A percentile compares a stretch with the other conserved stretches of the same genome.
phyloP scores from a whole-genome alignment of 208 protist genomes.

The Leishmania martiniquensis region DNA sequence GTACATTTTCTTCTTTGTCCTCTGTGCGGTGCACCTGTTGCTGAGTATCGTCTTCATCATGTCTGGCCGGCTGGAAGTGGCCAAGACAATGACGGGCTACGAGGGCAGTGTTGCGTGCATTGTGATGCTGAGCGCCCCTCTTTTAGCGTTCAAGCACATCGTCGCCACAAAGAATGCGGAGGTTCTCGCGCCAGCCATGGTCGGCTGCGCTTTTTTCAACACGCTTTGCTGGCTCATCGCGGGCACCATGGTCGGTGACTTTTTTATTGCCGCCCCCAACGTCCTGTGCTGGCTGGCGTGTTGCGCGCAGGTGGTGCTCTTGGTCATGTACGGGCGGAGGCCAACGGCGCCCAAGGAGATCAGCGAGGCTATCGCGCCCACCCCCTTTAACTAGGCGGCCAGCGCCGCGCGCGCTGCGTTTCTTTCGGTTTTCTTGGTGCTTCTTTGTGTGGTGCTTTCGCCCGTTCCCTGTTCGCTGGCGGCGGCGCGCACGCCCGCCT shows the following conservation, averaged over 20 bases:
- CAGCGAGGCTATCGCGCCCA: conserved; percentile 41
- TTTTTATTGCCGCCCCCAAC: conserved; percentile 54
- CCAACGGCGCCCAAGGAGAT: conserved; percentile 27
- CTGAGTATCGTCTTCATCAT: conserved; percentile 41
- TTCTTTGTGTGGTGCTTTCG: background rate
- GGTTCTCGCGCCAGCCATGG: conserved; percentile 51
- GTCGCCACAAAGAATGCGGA: conserved; percentile 62
- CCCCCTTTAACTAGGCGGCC: conserved; percentile 42
- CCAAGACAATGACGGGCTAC: conserved; percentile 44
- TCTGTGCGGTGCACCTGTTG: conserved; percentile 34
- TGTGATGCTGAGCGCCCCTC: conserved; percentile 61
- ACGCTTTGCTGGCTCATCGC: conserved; percentile 58
- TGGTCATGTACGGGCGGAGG: conserved; percentile 52
- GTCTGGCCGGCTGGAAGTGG: conserved; percentile 20
- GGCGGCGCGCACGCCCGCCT: background rate
- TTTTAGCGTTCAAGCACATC: conserved; percentile 55
- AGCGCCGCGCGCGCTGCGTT: background rate
- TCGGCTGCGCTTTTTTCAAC: conserved; percentile 63
- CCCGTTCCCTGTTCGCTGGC: background rate
- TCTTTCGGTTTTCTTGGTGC: background rate
- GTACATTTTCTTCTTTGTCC: conserved; percentile 38
- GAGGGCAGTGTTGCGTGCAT: conserved; percentile 44
- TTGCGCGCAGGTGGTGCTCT: conserved; percentile 39
- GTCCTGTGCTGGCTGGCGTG: conserved; percentile 42
- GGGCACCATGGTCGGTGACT: conserved; percentile 43